phyloP scores from a whole-genome alignment of 768 basidiomycete genomes.

The Mycena leptocephala region DNA sequence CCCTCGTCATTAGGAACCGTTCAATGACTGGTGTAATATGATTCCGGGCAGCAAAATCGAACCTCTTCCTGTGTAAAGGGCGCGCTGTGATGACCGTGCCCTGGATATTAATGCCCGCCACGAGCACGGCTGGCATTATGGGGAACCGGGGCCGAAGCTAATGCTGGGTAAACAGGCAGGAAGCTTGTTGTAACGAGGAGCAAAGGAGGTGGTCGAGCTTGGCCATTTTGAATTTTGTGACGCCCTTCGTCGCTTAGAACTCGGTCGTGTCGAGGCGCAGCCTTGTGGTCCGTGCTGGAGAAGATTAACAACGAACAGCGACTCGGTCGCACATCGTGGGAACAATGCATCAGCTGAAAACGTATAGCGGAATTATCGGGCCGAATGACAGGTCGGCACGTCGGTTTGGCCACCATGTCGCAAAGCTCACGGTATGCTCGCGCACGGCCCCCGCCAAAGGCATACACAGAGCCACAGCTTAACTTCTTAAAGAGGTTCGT shows the following conservation, averaged over 20 bases:
- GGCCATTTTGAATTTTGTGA: background rate
- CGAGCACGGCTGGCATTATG: background rate
- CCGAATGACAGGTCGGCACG: background rate
- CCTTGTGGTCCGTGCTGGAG: conserved; percentile 45
- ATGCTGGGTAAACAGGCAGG: background rate
- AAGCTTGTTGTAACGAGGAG: too few species aligned
- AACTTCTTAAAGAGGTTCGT: conserved; percentile 26
- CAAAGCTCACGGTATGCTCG: conserved; percentile 19
- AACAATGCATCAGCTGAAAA: background rate
- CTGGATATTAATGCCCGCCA: conserved; percentile 12
- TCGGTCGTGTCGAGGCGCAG: conserved; percentile 40
- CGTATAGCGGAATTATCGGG: background rate
- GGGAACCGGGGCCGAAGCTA: background rate
- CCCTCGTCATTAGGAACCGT: conserved; percentile 47
- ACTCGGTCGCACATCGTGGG: conserved; percentile 33
- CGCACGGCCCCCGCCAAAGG: conserved; percentile 21
- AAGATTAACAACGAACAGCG: conserved; percentile 43
- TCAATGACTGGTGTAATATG: conserved; percentile 46
- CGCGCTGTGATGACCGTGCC: conserved; percentile 36
- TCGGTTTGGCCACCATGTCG: background rate
- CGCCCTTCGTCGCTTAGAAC: background rate
- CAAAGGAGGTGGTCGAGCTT: too few species aligned
- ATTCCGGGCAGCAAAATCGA: conserved; percentile 52
- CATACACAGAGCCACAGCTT: conserved; percentile 32
- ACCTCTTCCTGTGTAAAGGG: conserved; percentile 40